A percentile compares a stretch with the other conserved stretches of the same genome.
Conservation (phyloP, 371 early-diverging fungal genomes). For the Dichotomocladium elegans region DNA sequence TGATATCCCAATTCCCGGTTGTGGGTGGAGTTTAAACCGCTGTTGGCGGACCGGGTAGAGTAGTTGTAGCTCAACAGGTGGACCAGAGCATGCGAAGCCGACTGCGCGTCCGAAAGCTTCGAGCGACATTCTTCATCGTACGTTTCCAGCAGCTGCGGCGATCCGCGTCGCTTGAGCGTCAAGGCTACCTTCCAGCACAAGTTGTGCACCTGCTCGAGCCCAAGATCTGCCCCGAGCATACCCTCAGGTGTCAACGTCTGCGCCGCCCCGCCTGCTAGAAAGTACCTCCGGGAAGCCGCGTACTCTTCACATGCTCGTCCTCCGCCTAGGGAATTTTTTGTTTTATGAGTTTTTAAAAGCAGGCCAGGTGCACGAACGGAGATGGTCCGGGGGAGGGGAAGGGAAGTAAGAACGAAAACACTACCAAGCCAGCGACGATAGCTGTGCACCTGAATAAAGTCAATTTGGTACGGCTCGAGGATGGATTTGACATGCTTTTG, state of each 20-base stretch:
- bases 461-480: constrained; percentile 32
- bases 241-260: constrained; percentile 21
- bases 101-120: constrained; percentile 15
- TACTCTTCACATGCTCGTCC: constrained; percentile 9
- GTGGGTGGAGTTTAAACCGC: constrained; percentile 3
- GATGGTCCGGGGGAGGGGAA: too few species aligned
- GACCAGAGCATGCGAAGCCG: constrained; percentile 7
- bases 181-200: constrained; percentile 38
- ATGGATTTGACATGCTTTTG: constrained; percentile 22
- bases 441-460: constrained; percentile 22
- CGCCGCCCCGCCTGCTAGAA: constrained; percentile 31
- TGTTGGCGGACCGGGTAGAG: not conserved
- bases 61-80: constrained; percentile 6
- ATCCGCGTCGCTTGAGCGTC: constrained; percentile 19
- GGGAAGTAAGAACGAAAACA: too few species aligned
- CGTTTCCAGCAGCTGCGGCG: constrained; percentile 25
- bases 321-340: not conserved
- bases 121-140: constrained; percentile 18
- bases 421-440: constrained; percentile 33
- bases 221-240: constrained; percentile 18
- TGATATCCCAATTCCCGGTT: constrained; percentile 6
- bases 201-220: constrained; percentile 32
- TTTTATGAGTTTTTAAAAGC: not conserved
- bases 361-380: not conserved
- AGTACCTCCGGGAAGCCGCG: constrained; percentile 19